Conservation (phyloP, 768 basidiomycete species). For the Mycena metata region DNA sequence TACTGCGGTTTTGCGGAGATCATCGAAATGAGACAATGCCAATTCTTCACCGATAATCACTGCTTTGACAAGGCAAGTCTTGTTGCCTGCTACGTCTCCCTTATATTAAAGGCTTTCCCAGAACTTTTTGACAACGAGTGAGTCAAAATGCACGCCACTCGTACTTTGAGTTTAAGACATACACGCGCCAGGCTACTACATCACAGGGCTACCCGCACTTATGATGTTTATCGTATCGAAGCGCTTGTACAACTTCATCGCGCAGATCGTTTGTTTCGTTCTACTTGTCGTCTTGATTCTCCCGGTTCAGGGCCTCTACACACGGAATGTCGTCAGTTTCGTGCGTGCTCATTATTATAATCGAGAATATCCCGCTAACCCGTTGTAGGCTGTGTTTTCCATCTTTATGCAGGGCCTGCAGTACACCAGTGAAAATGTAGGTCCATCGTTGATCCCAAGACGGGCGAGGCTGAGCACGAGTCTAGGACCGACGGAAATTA, state of each 20-base stretch:
- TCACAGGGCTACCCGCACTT: constrained; percentile 42
- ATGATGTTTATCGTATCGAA: constrained; percentile 43
- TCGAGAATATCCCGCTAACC: constrained; percentile 13
- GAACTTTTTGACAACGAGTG: constrained; percentile 44
- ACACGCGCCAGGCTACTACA: constrained; percentile 43
- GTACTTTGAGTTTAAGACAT: neutral
- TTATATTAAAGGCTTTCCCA: too few relatives aligned
- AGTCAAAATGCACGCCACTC: neutral
- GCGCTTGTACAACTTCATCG: constrained; percentile 42
- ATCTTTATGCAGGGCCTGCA: constrained; percentile 42
- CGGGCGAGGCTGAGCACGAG: neutral
- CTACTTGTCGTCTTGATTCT: constrained; percentile 39
- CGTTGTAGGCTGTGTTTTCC: constrained; percentile 38
- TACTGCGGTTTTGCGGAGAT: constrained; percentile 35
- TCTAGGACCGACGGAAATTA: constrained; percentile 50
- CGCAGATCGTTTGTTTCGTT: constrained; percentile 36
- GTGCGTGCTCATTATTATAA: constrained; percentile 51
- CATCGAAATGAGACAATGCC: constrained; percentile 34
- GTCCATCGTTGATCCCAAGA: neutral
- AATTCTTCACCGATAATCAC: constrained; percentile 24
- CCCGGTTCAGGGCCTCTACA: constrained; percentile 41
- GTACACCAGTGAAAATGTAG: constrained; percentile 44
- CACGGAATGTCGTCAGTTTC: constrained; percentile 42
- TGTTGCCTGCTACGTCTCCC: too few relatives aligned
- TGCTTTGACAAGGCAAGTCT: constrained; percentile 36